Conservation (phyloP, 441 rosid genomes). For the Syzygium syzygioides region DNA sequence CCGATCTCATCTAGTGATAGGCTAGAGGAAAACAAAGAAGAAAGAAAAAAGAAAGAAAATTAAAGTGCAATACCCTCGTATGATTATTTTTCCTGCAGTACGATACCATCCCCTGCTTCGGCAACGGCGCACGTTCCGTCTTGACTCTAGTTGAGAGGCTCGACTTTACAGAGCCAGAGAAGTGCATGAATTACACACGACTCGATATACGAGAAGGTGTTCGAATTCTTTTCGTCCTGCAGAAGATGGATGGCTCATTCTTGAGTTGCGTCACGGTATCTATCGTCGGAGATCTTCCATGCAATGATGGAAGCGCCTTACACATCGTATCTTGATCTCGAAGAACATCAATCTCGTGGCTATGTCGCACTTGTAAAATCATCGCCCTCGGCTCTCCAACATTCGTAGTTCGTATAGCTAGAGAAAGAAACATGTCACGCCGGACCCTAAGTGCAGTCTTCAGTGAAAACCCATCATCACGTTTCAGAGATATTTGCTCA, state of each 20-base stretch:
- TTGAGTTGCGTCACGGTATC: neutral
- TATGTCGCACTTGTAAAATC: neutral
- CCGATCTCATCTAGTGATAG: fast-evolving
- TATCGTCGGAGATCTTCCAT: neutral
- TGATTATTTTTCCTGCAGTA: neutral
- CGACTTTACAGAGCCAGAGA: neutral
- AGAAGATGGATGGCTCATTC: neutral
- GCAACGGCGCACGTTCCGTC: neutral
- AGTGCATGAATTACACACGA: neutral
- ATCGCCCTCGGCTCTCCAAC: neutral
- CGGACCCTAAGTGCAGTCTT: slow-evolving; percentile 19
- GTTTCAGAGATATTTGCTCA: slow-evolving; percentile 37
- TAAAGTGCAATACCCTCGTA: neutral
- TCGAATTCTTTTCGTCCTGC: neutral
- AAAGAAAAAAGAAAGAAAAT: no score
- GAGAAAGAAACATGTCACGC: slow-evolving; percentile 25
- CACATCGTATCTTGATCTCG: neutral
- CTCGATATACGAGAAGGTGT: neutral
- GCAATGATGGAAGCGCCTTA: neutral
- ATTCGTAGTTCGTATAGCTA: neutral
- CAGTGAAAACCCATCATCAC: slow-evolving; percentile 17
- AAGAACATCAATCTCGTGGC: neutral
- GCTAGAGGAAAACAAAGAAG: no score
- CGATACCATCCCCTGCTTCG: neutral
- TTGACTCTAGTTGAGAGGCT: neutral